Base-by-base conservation (phyloP, 345 rosid species). In the Zanthoxylum bungeanum region DNA sequence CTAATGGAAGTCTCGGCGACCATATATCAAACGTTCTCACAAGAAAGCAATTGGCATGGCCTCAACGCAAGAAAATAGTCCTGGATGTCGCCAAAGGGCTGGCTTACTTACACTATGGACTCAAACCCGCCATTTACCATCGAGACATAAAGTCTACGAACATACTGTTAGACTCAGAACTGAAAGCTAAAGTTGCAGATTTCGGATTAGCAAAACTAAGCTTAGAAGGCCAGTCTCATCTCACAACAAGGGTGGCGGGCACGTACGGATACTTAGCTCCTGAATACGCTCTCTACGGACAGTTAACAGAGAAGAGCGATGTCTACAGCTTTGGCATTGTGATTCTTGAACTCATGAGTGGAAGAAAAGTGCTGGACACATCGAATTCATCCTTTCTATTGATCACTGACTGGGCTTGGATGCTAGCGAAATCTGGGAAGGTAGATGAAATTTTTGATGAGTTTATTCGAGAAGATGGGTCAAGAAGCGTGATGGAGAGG, bases 371-470 rank as follows among this genome's bases (percentile, higher is more conserved):
- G 37, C 76, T 86, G 0, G 90, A 88, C 33, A 78, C 86, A 2
- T 66, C 83, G 0, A 79, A 74, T 44, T 74, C 85, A 5, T 74
- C 85, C 9, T 72, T 73, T 42, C 30, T 82, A 27, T 37, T 82
- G 75, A 83, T 86, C 39, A 85, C 90, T 2, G 90, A 88, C 58
- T 86, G 90, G 93, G 90, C 86, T 11, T 88, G 86, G 87, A 77
- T 3, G 73, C 75, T 78, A 5, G 83, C 75, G 0, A 84, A 81
- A 69, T 72, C 84, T 0, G 87, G 89, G 10, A 81, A 82, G 17
- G 52, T 77, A 7, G 76, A 75, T 5, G 70, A 76, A 28, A 68
- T 77, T 6, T 70, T 85, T 9, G 90, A 88, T 7, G 84, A 78
- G 58, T 62, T 74, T 0, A 80, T 88, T 34, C 69, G 81, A 36